Conservation (phyloP, 371 early-diverging fungal species). For the Rhizopus arrhizus region DNA sequence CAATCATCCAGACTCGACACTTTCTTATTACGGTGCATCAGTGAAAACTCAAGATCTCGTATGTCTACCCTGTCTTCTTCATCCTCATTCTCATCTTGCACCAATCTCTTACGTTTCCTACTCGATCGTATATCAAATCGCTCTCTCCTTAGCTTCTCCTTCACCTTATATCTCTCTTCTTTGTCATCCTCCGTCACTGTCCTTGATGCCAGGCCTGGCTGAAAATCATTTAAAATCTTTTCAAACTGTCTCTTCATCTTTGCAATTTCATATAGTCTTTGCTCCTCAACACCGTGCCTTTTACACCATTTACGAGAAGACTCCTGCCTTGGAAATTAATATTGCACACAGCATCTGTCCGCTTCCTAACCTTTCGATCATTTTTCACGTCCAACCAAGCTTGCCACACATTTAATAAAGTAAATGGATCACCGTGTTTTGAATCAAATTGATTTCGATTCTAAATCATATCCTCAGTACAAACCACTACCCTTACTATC, state of each 20-base stretch:
- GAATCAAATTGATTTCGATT: constrained; percentile 57
- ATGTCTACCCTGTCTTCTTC: constrained; percentile 39
- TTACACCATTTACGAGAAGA: constrained; percentile 66
- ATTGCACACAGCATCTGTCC: neutral
- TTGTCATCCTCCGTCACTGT: neutral
- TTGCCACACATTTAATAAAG: constrained; percentile 63
- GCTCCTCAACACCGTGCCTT: constrained; percentile 68
- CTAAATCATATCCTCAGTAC: constrained; percentile 22
- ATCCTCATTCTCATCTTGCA: constrained; percentile 23
- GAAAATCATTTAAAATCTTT: constrained; percentile 50
- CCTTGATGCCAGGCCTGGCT: constrained; percentile 38
- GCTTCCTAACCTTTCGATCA: constrained; percentile 35
- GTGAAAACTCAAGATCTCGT: constrained; percentile 65
- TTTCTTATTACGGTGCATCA: constrained; percentile 53
- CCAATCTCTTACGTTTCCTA: constrained; percentile 33
- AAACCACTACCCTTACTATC: neutral
- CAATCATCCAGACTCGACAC: constrained; percentile 40
- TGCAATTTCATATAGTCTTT: constrained; percentile 66
- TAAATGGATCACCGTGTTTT: constrained; percentile 70
- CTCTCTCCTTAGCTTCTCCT: constrained; percentile 37
- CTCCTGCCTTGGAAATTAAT: constrained; percentile 21
- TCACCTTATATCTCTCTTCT: constrained; percentile 11
- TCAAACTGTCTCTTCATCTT: constrained; percentile 56
- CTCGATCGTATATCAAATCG: constrained; percentile 34
- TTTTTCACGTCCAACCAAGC: constrained; percentile 65